phyloP scores from a whole-genome alignment of 345 rosid species.

The Melaleuca quinquenervia region DNA sequence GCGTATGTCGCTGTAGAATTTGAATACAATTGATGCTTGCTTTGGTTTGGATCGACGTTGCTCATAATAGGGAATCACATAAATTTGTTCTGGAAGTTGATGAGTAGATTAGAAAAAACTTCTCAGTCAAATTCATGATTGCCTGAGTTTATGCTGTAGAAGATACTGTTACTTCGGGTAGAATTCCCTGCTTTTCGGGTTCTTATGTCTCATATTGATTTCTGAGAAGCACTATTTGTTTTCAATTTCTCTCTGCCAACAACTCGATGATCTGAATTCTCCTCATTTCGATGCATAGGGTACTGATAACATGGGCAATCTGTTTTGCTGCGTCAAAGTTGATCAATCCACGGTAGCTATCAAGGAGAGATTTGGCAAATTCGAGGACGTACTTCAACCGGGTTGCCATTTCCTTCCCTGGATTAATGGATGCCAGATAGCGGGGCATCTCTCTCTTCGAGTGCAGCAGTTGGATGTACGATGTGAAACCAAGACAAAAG shows the following conservation, averaged over 20 bases:
- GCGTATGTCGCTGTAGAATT: neutral
- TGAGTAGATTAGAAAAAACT: neutral
- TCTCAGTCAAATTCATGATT: neutral
- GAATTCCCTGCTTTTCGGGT: neutral
- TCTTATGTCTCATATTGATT: neutral
- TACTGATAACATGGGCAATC: conserved; percentile 25
- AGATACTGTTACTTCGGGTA: neutral
- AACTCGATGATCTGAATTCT: neutral
- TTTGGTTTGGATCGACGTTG: neutral
- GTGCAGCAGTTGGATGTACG: conserved; percentile 32
- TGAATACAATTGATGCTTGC: neutral
- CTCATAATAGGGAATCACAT: neutral
- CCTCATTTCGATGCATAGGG: neutral
- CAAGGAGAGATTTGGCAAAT: conserved; percentile 29
- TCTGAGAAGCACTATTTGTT: neutral
- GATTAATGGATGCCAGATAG: conserved; percentile 22
- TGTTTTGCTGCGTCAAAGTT: conserved; percentile 19
- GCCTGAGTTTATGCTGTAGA: neutral
- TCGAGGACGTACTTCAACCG: conserved; percentile 23
- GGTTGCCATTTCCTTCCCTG: conserved; percentile 39
- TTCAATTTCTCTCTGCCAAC: neutral
- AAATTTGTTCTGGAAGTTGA: neutral
- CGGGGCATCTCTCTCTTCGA: conserved; percentile 25
- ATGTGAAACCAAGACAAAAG: conserved; percentile 39
- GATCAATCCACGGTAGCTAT: conserved; percentile 29